Evolutionary conservation across 2,329 filamentous ascomycete species (phyloP), one percentile per base, ranked within the genome.

Genomic region (Blastomyces silverae): DNA sequence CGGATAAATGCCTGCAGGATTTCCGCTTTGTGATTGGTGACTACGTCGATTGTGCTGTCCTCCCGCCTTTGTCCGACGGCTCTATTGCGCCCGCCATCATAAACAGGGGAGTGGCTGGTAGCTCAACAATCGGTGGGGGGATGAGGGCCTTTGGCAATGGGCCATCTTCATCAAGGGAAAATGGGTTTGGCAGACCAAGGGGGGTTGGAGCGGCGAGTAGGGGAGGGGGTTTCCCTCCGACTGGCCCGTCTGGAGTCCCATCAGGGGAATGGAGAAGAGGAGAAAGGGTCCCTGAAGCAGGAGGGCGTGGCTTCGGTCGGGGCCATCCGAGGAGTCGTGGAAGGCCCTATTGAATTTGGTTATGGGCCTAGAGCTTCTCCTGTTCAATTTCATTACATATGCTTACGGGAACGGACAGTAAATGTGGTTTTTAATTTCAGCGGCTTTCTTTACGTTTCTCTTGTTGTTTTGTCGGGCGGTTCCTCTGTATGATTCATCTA

Each of bases 11-110:
- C 10, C 78, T 97, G 42, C 82, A 82, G 48, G 90, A 95, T 63
- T 87, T 85, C 44, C 85, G 88, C 28, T 96, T 96, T 72, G 89
- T 96, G 13, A 89, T 94, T 67, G 93, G 93, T 0, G 93, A 97
- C 76, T 96, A 89, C 73, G 83, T 97, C 52, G 88, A 89, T 65
- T 93, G 90, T 74, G 90, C 91, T 5, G 87, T 96, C 66, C 80
- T 93, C 64, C 87, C 90, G 53, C 90, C 91, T 0, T 79, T 89
- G 34, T 79, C 85, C 42, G 89, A 93, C 73, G 92, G 92, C 0
- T 85, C 84, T 42, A 87, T 95, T 50, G 87, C 87, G 55, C 85
- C 89, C 48, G 71, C 79, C 11, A 79, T 83, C n/a, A 80, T 83
- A 15, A 79, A 79, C 28, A 80, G 82, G 37, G 77, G 79, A 44